Evolutionary conservation across 2,329 filamentous ascomycete species (phyloP).

Genomic region (Fusarium sp.): DNA sequence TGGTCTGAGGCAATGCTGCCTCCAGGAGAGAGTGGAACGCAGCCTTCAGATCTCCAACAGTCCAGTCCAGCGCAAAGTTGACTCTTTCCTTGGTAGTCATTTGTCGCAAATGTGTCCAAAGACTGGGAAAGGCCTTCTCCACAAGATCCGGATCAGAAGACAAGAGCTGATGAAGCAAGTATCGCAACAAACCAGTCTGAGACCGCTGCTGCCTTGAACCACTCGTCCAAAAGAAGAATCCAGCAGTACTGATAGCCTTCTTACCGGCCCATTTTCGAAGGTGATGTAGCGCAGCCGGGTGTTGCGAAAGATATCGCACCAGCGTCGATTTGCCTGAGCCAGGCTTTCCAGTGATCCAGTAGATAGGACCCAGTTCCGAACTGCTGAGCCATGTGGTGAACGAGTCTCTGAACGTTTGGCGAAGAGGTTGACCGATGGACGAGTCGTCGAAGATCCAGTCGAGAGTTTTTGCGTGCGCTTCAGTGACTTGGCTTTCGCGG

Average conservation of each 20-base stretch:
- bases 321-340: slow-evolving; percentile 62
- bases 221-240: slow-evolving; percentile 61
- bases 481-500: slow-evolving; percentile 48
- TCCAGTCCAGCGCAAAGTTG: slow-evolving; percentile 14
- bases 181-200: slow-evolving; percentile 52
- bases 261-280: slow-evolving; percentile 46
- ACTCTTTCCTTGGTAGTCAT: slow-evolving; percentile 17
- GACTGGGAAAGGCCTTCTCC: background rate
- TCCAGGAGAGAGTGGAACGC: slow-evolving; percentile 10
- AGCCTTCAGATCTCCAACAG: background rate
- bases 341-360: slow-evolving; percentile 39
- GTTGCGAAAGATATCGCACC: slow-evolving; percentile 54
- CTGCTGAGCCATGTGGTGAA: background rate
- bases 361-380: background rate
- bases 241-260: slow-evolving; percentile 49
- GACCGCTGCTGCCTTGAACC: slow-evolving; percentile 54
- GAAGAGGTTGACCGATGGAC: background rate
- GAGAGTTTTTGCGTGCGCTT: slow-evolving; percentile 51
- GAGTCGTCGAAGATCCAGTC: slow-evolving; percentile 52
- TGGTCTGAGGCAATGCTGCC: background rate
- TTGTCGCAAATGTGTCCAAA: slow-evolving; percentile 4
- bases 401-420: background rate
- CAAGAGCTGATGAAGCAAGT: slow-evolving; percentile 53
- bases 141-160: slow-evolving; percentile 4
- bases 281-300: slow-evolving; percentile 24